Evolutionary conservation across 176 grass and related monocot species (phyloP).

Genomic region (sorghum (Sorghum bicolor)): DNA sequence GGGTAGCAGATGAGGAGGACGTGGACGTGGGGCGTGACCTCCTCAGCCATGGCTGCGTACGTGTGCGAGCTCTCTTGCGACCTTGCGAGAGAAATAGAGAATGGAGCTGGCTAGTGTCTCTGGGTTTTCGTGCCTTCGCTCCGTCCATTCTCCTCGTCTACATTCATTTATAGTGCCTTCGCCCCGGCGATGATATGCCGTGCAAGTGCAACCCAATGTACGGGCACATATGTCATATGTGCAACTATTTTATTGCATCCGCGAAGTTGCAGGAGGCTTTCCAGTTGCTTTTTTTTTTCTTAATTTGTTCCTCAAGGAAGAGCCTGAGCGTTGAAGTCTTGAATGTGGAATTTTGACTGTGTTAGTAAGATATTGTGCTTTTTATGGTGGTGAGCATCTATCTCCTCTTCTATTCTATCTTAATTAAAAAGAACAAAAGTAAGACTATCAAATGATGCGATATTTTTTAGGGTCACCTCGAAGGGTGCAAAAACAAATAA

Average conservation of each 20-base stretch:
- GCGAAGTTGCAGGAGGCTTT: neutral
- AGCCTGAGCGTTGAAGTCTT: no score
- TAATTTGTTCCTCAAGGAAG: no score
- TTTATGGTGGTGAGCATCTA: no score
- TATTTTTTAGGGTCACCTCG: no score
- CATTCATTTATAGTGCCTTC: neutral
- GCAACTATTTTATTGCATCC: neutral
- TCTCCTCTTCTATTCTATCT: no score
- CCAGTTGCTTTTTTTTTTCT: no score
- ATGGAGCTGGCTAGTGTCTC: neutral
- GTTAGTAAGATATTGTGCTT: no score
- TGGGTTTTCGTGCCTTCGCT: neutral
- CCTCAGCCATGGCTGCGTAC: neutral
- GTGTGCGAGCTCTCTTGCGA: neutral
- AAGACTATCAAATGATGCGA: no score
- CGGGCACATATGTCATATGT: neutral
- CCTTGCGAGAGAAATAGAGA: neutral
- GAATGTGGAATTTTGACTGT: no score
- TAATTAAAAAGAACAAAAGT: no score
- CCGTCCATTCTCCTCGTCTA: neutral
- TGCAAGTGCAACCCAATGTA: neutral
- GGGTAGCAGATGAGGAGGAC: neutral
- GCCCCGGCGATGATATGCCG: neutral
- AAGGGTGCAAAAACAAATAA: no score
- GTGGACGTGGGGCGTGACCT: neutral